Conservation (phyloP, 139 green algal species). For the Tetradesmus lagerheimii region DNA sequence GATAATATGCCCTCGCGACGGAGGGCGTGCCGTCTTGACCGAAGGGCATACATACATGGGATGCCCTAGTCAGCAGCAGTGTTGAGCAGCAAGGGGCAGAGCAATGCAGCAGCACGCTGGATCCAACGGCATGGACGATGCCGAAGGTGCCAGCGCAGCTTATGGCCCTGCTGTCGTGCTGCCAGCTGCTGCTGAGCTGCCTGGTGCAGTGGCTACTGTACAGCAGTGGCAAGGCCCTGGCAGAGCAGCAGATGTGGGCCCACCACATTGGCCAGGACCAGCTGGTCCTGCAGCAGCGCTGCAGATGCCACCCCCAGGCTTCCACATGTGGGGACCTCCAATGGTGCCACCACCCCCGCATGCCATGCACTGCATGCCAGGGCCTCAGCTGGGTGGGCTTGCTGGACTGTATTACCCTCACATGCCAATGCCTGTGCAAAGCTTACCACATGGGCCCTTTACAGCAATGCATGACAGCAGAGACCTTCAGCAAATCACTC, state of each 20-base stretch:
- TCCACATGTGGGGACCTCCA: neutral
- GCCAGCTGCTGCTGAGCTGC: neutral
- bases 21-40: too few relatives aligned
- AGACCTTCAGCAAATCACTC: neutral
- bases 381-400: neutral
- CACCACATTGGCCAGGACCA: neutral
- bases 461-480: neutral
- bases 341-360: neutral
- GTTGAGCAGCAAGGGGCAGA: neutral
- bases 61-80: neutral
- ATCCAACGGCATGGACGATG: neutral
- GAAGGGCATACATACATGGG: neutral
- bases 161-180: neutral
- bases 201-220: neutral
- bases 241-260: neutral
- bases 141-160: neutral
- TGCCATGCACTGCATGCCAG: constrained; percentile 2
- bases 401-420: neutral
- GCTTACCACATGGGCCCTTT: neutral
- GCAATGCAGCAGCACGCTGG: neutral
- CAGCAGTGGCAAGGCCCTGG: neutral
- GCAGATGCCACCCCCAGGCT: neutral
- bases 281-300: neutral
- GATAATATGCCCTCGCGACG: neutral
- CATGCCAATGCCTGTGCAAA: neutral